phyloP scores from a whole-genome alignment of 306 rosid species.

The Rosa rugosa region DNA sequence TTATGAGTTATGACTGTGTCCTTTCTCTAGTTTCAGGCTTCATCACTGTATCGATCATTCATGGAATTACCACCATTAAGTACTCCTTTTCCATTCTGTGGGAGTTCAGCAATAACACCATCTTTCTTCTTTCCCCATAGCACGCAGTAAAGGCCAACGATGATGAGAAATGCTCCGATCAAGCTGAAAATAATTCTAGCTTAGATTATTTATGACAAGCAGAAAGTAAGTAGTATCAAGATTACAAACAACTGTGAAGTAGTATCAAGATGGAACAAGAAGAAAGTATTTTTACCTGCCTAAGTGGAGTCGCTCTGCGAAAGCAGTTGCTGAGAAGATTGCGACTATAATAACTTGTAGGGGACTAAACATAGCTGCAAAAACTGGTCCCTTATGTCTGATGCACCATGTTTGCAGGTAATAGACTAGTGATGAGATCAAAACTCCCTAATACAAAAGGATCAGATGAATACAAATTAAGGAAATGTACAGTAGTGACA shows the following conservation, averaged over 20 bases:
- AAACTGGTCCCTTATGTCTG: conserved; percentile 39
- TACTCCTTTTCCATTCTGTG: not conserved
- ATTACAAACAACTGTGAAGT: not conserved
- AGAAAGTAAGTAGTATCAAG: not conserved
- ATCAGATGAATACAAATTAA: not conserved
- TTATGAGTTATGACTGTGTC: not conserved
- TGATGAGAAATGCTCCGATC: conserved; percentile 32
- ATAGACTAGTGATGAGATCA: conserved; percentile 27
- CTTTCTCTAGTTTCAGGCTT: conserved; percentile 6
- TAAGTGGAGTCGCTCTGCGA: conserved; percentile 31
- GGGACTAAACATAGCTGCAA: conserved; percentile 40
- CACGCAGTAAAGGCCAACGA: conserved; percentile 36
- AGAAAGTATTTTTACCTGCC: conserved; percentile 28
- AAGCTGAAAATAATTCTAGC: conserved; percentile 16
- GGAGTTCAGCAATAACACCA: not conserved
- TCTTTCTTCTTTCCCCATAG: conserved; percentile 37
- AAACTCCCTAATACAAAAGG: conserved; percentile 29
- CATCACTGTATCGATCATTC: conserved; percentile 12
- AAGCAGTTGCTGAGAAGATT: conserved; percentile 30
- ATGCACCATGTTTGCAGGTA: conserved; percentile 41
- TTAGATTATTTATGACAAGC: not conserved
- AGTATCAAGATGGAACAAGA: not conserved
- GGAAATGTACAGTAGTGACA: not conserved
- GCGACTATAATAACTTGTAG: conserved; percentile 26
- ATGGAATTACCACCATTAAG: conserved; percentile 1